A percentile compares a stretch with the other conserved stretches of the same genome.
phyloP scores from a whole-genome alignment of 2,329 filamentous ascomycete genomes.

The Pestalotiopsis sp. region DNA sequence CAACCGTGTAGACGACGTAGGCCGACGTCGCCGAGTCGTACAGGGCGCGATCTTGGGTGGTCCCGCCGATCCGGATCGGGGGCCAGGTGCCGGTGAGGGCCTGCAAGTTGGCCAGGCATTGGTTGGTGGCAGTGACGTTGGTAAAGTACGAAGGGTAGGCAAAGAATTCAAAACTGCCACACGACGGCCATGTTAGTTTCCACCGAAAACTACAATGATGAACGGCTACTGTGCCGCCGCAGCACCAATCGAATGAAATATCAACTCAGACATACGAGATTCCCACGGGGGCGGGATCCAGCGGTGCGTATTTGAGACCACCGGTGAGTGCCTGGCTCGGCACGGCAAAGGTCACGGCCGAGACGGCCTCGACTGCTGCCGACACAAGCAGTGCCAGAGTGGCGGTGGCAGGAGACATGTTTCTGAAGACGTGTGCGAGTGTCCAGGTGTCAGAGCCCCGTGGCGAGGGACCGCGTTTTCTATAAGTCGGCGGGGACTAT shows the following conservation, averaged over 20 bases:
- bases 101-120: conserved; percentile 55
- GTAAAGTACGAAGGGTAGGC: conserved; percentile 57
- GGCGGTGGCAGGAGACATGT: background rate
- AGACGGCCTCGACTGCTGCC: background rate
- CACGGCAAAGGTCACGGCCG: conserved; percentile 28
- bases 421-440: background rate
- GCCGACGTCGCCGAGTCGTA: conserved; percentile 47
- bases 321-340: conserved; percentile 19
- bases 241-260: no score
- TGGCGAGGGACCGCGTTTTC: background rate
- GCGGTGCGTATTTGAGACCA: conserved; percentile 23
- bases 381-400: background rate
- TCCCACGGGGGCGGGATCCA: conserved; percentile 40
- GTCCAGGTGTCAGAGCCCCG: background rate
- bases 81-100: conserved; percentile 53
- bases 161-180: conserved; percentile 55
- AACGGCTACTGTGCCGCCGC: no score
- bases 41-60: conserved; percentile 58
- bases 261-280: conserved; percentile 39
- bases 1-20: conserved; percentile 54
- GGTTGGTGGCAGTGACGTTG: conserved; percentile 50
- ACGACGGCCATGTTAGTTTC: background rate
- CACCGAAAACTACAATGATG: no score
- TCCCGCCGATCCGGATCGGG: conserved; percentile 60
- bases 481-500: no score